phyloP scores from a whole-genome alignment of 768 basidiomycete genomes.

The Mycena vitilis region DNA sequence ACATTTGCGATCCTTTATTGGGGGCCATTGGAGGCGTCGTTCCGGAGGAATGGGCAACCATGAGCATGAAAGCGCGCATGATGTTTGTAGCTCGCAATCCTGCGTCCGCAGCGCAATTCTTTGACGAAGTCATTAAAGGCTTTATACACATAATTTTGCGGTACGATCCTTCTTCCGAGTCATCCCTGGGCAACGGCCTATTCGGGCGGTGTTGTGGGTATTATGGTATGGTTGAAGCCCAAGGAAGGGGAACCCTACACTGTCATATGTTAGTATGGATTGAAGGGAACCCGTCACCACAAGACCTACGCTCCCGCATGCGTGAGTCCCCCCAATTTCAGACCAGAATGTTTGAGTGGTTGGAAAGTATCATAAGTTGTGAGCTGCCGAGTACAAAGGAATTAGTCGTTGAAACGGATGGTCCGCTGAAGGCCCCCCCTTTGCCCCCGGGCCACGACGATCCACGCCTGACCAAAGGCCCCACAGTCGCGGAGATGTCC shows the following conservation, averaged over 20 bases:
- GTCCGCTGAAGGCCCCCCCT: background rate
- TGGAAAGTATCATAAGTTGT: slow-evolving; percentile 4
- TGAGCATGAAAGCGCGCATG: background rate
- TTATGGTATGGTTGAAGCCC: slow-evolving; percentile 9
- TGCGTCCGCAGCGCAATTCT: background rate
- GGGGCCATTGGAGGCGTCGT: slow-evolving; percentile 38
- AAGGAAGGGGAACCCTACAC: slow-evolving; percentile 1
- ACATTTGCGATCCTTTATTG: slow-evolving; percentile 42
- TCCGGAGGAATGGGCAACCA: slow-evolving; percentile 26
- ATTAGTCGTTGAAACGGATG: background rate
- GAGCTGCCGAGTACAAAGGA: background rate
- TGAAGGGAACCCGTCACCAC: slow-evolving; percentile 1
- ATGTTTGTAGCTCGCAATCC: slow-evolving; percentile 5
- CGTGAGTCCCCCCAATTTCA: background rate
- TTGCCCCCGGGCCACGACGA: too few species aligned
- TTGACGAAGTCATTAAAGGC: slow-evolving; percentile 7
- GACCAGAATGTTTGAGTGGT: background rate
- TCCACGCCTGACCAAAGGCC: background rate
- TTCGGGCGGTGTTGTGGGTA: slow-evolving; percentile 8
- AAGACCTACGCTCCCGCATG: background rate
- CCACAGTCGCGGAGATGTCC: background rate
- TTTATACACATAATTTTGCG: slow-evolving; percentile 5
- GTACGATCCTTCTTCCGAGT: background rate
- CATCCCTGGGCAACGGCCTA: background rate
- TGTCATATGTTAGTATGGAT: slow-evolving; percentile 14